Evolutionary conservation across 1,139 yeast genomes (phyloP).

Genomic region (Hanseniaspora uvarum): DNA sequence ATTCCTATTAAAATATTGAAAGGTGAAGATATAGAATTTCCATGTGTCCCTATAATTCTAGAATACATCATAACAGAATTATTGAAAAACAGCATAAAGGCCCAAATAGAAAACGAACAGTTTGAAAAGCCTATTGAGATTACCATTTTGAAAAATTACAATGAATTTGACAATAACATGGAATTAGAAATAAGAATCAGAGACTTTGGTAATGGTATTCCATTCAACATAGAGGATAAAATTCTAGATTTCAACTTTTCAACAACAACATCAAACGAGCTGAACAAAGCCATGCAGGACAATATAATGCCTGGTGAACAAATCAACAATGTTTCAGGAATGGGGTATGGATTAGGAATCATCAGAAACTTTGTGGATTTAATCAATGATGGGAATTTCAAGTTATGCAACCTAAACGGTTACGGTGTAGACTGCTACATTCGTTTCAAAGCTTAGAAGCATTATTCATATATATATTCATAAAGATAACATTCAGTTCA

Average conservation of each 20-base stretch:
- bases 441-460: slow-evolving; percentile 31
- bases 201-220: slow-evolving; percentile 84
- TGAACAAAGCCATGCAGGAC: slow-evolving; percentile 28
- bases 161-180: slow-evolving; percentile 18
- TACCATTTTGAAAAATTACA: slow-evolving; percentile 45
- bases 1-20: slow-evolving; percentile 51
- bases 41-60: slow-evolving; percentile 76
- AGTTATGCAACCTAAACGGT: slow-evolving; percentile 70
- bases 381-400: slow-evolving; percentile 64
- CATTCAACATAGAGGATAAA: slow-evolving; percentile 50
- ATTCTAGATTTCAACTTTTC: slow-evolving; percentile 81
- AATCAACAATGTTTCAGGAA: slow-evolving; percentile 75
- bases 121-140: slow-evolving; percentile 48
- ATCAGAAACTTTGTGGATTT: slow-evolving; percentile 59
- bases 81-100: slow-evolving; percentile 77
- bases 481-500: too few relatives aligned
- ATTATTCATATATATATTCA: background rate
- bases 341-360: slow-evolving; percentile 91
- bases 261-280: slow-evolving; percentile 38
- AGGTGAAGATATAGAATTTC: slow-evolving; percentile 44
- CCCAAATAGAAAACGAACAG: slow-evolving; percentile 60
- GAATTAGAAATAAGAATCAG: slow-evolving; percentile 57
- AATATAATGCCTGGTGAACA: slow-evolving; percentile 68
- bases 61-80: slow-evolving; percentile 81
- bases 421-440: slow-evolving; percentile 76